phyloP scores from a whole-genome alignment of 1,284 basidiomycete genomes.

The Coriolopsis trogii region DNA sequence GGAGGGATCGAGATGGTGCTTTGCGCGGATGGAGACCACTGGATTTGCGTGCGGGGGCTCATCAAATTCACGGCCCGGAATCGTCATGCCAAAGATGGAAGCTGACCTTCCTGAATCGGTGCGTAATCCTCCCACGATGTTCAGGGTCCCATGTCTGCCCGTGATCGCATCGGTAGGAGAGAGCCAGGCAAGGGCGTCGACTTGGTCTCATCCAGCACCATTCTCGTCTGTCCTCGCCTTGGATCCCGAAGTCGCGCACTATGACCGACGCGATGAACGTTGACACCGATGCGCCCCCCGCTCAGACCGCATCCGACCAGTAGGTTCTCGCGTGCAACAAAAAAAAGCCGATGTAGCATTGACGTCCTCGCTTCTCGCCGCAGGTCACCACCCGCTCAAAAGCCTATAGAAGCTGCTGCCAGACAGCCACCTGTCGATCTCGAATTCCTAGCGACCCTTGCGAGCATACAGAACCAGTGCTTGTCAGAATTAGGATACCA shows the following conservation, averaged over 20 bases:
- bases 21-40: too few species aligned
- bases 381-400: neutral
- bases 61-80: neutral
- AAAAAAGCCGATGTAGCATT: too few species aligned
- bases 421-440: constrained; percentile 2
- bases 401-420: neutral
- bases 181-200: too few species aligned
- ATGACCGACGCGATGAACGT: constrained; percentile 12
- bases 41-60: neutral
- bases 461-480: constrained; percentile 46
- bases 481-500: constrained; percentile 52
- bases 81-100: neutral
- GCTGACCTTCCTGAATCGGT: neutral
- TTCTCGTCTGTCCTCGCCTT: neutral
- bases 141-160: too few species aligned
- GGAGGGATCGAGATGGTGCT: too few species aligned
- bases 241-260: neutral
- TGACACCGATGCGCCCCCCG: neutral
- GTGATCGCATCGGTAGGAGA: too few species aligned
- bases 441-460: constrained; percentile 44
- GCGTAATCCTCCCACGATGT: neutral
- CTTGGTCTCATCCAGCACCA: too few species aligned
- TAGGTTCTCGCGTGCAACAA: neutral
- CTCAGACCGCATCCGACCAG: neutral
- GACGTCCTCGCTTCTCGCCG: neutral